Base-by-base conservation (phyloP, 2,329 filamentous ascomycete species). In the Diplodia seriata region DNA sequence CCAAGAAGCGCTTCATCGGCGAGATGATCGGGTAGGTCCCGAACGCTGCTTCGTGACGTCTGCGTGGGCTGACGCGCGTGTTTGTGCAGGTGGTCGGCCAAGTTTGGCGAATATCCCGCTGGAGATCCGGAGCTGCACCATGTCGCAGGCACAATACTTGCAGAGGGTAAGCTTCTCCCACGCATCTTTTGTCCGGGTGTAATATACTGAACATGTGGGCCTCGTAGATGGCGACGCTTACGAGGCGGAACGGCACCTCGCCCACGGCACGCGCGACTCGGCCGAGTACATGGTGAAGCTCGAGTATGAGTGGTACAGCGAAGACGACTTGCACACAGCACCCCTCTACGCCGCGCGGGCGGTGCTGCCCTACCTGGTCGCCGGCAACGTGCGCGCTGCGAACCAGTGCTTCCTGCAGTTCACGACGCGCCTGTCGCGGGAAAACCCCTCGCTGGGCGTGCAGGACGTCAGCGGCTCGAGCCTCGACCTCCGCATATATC, bases 51-150 rank as follows among this genome's bases (percentile, higher is more conserved):
- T 9, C 31, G 6, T 15, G 20, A 20, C 23, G 50, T 15, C 11
- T 49, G n/a, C 8, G 33, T 64, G 61, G 18, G 47, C 66, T 61
- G 56, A 67, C 23, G 15, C 26, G 26, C 26, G 3, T 26, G 26
- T 12, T 23, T 1, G 4, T 26, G 15, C 50, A 89, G 87, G 66
- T 99, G 95, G 95, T 96, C 93, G 68, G 86, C 88, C 67, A 94
- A 91, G 77, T 90, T 88, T 75, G 93, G 94, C 72, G 91, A 95
- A 55, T 92, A 91, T 77, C 94, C 95, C 57, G 91, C 93, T 62
- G 95, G 95, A 69, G 95, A 99, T 76, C 91, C 94, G 2, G 95
- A 98, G 75, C 84, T 99, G 67, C 95, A 99, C 80, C 94, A 98
- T 81, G 93, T 97, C 53, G 90, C 90, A 43, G 95, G 95, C 62